Conservation (phyloP, 2,329 filamentous ascomycete species). For the Neocatenulostroma microsporum region DNA sequence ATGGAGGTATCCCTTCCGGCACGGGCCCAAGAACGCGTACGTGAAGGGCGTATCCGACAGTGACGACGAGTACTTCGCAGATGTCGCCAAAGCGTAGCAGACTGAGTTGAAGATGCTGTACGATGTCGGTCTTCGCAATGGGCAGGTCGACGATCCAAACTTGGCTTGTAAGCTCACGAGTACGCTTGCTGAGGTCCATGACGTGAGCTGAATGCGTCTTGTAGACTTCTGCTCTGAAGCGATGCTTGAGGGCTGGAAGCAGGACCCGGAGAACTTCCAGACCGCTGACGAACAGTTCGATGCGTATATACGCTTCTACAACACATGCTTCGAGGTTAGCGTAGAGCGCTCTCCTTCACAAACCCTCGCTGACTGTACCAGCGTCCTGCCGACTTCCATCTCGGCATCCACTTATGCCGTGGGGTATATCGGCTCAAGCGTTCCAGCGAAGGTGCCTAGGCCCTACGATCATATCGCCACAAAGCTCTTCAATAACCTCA, state of each 20-base stretch:
- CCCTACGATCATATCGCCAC: constrained; percentile 40
- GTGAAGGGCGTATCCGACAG: constrained; percentile 38
- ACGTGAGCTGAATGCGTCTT: constrained; percentile 4
- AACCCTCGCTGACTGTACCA: no score
- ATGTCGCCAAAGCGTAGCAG: constrained; percentile 40
- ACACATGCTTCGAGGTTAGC: constrained; percentile 57
- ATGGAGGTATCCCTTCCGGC: constrained; percentile 28
- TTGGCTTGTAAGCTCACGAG: constrained; percentile 27
- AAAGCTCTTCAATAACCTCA: constrained; percentile 27
- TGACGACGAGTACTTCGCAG: constrained; percentile 42
- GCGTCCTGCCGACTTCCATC: constrained; percentile 61
- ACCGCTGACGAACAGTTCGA: constrained; percentile 63
- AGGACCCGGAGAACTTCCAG: constrained; percentile 58
- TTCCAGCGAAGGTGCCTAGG: constrained; percentile 40
- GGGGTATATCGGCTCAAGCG: no score
- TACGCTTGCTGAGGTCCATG: not conserved
- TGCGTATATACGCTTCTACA: constrained; percentile 69
- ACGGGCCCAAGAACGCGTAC: constrained; percentile 44
- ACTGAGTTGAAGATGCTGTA: constrained; percentile 40
- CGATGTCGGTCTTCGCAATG: constrained; percentile 38
- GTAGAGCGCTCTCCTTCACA: no score
- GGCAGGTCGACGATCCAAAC: constrained; percentile 43
- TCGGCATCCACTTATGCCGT: constrained; percentile 68
- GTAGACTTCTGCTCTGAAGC: constrained; percentile 61
- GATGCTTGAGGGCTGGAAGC: constrained; percentile 64